Evolutionary conservation across 345 rosid species (phyloP).

Genomic region (Punica granatum): DNA sequence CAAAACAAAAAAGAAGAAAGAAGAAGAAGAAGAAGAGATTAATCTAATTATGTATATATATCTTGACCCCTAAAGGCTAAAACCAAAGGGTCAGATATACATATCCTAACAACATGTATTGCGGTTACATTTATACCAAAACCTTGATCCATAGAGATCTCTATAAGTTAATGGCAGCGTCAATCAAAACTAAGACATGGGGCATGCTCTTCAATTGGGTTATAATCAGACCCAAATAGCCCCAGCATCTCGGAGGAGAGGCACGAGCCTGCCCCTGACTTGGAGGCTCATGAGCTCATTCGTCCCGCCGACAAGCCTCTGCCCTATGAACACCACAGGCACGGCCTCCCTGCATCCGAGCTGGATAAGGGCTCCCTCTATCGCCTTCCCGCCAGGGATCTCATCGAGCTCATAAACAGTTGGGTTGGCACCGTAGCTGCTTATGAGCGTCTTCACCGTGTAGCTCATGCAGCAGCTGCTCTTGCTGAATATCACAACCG

Average conservation of each 20-base stretch:
- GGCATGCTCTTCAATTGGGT: too few relatives aligned
- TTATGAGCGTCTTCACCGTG: conserved; percentile 49
- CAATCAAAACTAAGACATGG: too few relatives aligned
- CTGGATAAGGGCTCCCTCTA: conserved; percentile 54
- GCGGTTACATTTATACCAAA: too few relatives aligned
- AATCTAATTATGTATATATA: too few relatives aligned
- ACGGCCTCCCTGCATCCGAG: conserved; percentile 53
- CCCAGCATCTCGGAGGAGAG: conserved; percentile 60
- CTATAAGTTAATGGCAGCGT: too few relatives aligned
- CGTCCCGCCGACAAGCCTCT: conserved; percentile 65
- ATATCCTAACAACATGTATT: too few relatives aligned
- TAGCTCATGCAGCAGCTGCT: conserved; percentile 73
- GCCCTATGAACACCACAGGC: conserved; percentile 81
- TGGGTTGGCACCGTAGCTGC: conserved; percentile 66
- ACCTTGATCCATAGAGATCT: too few relatives aligned
- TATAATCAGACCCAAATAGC: conserved; percentile 62
- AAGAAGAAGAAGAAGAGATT: too few relatives aligned
- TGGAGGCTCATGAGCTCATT: conserved; percentile 68
- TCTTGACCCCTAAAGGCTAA: too few relatives aligned
- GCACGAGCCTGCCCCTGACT: conserved; percentile 53
- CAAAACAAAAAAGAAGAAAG: too few relatives aligned
- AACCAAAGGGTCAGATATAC: too few relatives aligned
- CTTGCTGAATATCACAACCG: conserved; percentile 82
- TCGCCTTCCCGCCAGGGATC: conserved; percentile 41
- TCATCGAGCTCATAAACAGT: conserved; percentile 70